Conservation (phyloP, 305 asterid species). For the Solanum aculeatissimum region DNA sequence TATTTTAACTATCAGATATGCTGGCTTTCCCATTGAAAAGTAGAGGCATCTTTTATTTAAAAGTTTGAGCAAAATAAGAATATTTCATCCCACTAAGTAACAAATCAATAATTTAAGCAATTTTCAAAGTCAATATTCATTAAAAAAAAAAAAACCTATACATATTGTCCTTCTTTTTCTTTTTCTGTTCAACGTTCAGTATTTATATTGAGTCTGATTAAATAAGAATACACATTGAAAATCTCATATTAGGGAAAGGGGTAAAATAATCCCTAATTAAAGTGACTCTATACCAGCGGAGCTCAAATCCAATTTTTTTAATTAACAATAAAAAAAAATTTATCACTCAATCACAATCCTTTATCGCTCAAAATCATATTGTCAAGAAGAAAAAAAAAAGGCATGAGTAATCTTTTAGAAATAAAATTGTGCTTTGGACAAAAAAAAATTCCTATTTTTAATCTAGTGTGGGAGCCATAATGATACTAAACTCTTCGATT, state of each 20-base stretch:
- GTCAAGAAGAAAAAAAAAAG: not conserved
- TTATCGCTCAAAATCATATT: not conserved
- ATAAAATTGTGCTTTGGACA: not conserved
- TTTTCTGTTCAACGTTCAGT: not conserved
- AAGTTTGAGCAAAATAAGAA: not conserved
- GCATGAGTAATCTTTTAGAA: not conserved
- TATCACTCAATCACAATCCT: accelerated
- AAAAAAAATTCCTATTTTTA: not conserved
- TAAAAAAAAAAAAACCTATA: not conserved
- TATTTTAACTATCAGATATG: not conserved
- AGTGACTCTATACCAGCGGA: accelerated
- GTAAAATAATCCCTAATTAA: not conserved
- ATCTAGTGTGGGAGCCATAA: not conserved
- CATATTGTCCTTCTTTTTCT: not conserved
- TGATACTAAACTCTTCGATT: not conserved
- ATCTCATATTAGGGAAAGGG: not conserved
- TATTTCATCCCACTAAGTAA: not conserved
- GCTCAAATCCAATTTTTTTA: not conserved
- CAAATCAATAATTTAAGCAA: not conserved
- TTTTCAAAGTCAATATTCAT: not conserved
- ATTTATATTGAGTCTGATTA: not conserved
- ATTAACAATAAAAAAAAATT: not conserved
- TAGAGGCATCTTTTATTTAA: not conserved
- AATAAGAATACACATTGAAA: not conserved
- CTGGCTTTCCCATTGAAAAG: not conserved